Conservation (phyloP, 2,329 filamentous ascomycete species). For the Aspergillus tubingensis region DNA sequence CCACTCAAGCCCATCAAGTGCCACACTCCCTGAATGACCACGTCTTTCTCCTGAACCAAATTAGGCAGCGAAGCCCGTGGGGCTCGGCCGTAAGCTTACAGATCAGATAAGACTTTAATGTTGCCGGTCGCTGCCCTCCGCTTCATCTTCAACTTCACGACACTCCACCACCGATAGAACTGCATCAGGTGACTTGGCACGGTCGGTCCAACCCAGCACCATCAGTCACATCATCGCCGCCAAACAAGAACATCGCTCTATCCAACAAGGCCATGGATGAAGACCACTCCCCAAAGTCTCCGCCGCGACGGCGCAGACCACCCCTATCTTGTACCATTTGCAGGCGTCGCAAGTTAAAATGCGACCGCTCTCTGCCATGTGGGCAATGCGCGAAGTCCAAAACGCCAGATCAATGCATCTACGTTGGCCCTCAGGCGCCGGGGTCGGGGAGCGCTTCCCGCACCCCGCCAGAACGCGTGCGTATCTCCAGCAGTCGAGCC, state of each 20-base stretch:
- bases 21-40: not conserved
- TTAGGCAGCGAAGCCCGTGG: not conserved
- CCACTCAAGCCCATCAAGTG: too few species aligned
- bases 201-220: not conserved
- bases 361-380: conserved; percentile 73
- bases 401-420: conserved; percentile 56
- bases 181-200: not conserved
- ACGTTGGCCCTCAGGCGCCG: conserved; percentile 36
- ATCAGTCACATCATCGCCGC: not conserved
- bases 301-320: conserved; percentile 61
- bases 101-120: not conserved
- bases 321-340: conserved; percentile 70
- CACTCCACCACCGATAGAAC: not conserved
- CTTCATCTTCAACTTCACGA: not conserved
- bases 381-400: conserved; percentile 59
- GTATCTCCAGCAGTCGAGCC: conserved; percentile 11
- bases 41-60: not conserved
- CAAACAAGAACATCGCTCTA: too few species aligned
- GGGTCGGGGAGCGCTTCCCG: conserved; percentile 1
- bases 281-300: conserved; percentile 13
- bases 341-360: conserved; percentile 74
- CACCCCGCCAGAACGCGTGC: conserved; percentile 10
- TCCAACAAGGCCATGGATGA: conserved; percentile 10
- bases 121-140: not conserved
- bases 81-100: not conserved